phyloP scores from a whole-genome alignment of 2,329 filamentous ascomycete species.

The Clonostachys rhizophaga region DNA sequence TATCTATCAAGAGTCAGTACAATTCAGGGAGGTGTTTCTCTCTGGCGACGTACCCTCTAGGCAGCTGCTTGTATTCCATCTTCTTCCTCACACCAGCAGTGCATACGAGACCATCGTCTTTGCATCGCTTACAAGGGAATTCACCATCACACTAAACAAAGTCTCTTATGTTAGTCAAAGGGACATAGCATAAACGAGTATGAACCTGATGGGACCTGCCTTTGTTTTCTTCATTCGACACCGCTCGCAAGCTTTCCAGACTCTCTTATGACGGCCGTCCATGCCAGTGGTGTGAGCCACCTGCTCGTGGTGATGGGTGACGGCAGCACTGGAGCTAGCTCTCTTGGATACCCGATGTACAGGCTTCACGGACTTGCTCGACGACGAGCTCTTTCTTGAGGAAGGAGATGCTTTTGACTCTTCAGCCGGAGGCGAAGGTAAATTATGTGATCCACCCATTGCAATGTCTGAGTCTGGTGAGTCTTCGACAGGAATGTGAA shows the following conservation, averaged over 20 bases:
- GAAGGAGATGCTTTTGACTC: conserved; percentile 29
- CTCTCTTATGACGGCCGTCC: conserved; percentile 57
- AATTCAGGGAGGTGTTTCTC: conserved; percentile 2
- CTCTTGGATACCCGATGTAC: conserved; percentile 47
- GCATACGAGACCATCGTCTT: conserved; percentile 60
- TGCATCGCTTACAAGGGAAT: conserved; percentile 63
- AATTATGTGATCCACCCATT: conserved; percentile 38
- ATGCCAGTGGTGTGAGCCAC: conserved; percentile 23
- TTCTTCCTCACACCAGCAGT: conserved; percentile 60
- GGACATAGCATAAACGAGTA: background rate
- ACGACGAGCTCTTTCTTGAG: conserved; percentile 31
- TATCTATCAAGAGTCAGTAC: conserved; percentile 34
- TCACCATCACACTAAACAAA: conserved; percentile 54
- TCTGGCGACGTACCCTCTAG: conserved; percentile 44
- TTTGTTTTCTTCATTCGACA: conserved; percentile 69
- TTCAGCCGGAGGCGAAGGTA: conserved; percentile 50
- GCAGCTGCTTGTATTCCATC: conserved; percentile 65
- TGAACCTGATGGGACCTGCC: conserved; percentile 27
- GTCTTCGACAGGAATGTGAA: no score
- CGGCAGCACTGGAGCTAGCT: conserved; percentile 29
- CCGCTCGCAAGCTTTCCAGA: conserved; percentile 63
- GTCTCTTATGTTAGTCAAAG: background rate
- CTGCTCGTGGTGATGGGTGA: conserved; percentile 30
- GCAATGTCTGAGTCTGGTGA: conserved; percentile 6
- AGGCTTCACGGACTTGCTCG: conserved; percentile 42